Conservation (phyloP, 352 stramenopile genomes). For the Bremia lactucae region DNA sequence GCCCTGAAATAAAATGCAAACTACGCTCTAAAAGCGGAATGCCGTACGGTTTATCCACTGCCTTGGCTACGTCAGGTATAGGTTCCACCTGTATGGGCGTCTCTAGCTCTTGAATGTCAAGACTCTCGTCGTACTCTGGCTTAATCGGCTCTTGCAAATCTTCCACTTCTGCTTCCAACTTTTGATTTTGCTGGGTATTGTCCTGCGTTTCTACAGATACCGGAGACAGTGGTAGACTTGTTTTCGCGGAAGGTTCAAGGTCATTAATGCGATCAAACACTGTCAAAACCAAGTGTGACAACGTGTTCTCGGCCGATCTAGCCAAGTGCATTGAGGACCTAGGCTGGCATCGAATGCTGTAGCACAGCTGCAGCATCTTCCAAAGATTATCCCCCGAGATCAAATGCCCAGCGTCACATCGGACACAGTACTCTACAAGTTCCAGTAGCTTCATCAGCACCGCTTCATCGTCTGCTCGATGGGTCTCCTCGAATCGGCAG, state of each 20-base stretch:
- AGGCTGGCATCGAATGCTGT: slow-evolving; percentile 90
- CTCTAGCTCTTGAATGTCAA: slow-evolving; percentile 13
- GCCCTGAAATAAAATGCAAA: slow-evolving; percentile 86
- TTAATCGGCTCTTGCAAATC: slow-evolving; percentile 8
- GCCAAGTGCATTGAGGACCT: slow-evolving; percentile 86
- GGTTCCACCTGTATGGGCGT: slow-evolving; percentile 2
- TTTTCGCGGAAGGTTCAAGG: slow-evolving; percentile 27
- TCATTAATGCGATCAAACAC: slow-evolving; percentile 90
- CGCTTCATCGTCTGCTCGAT: slow-evolving; percentile 86
- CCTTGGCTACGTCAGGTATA: slow-evolving; percentile 4
- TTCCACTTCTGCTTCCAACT: neutral
- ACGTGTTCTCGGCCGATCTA: slow-evolving; percentile 90
- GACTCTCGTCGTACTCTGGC: slow-evolving; percentile 15
- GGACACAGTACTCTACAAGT: slow-evolving; percentile 91
- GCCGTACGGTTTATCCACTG: slow-evolving; percentile 58
- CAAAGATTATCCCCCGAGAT: slow-evolving; percentile 90
- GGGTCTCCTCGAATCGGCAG: slow-evolving; percentile 94
- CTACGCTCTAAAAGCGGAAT: slow-evolving; percentile 88
- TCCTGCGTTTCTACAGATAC: slow-evolving; percentile 1
- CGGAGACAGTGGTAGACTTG: slow-evolving; percentile 3
- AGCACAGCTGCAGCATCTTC: slow-evolving; percentile 94
- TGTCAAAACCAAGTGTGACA: slow-evolving; percentile 94
- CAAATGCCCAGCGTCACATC: slow-evolving; percentile 84
- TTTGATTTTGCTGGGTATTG: neutral
- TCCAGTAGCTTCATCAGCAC: slow-evolving; percentile 95